A percentile compares a stretch with the other conserved stretches of the same genome.
phyloP scores from a whole-genome alignment of 164 flowering plant genomes.

The Magnolia changhungtana region DNA sequence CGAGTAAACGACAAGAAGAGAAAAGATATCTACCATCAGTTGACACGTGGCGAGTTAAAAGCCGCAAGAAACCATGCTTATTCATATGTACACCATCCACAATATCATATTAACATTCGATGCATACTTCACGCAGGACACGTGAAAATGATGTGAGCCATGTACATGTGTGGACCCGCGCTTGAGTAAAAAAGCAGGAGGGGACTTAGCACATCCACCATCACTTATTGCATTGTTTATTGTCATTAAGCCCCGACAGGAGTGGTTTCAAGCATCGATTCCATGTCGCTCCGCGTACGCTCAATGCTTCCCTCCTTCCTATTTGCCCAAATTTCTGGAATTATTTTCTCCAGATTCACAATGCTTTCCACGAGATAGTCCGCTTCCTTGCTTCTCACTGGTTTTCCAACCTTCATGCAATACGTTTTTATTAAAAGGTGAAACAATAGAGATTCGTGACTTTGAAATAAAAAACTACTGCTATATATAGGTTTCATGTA shows the following conservation, averaged over 20 bases:
- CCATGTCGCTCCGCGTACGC: conserved; percentile 37
- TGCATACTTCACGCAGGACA: too few species aligned
- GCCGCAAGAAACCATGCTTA: too few species aligned
- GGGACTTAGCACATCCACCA: not conserved
- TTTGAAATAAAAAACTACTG: too few species aligned
- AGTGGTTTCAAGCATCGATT: conserved; percentile 13
- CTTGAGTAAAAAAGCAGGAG: not conserved
- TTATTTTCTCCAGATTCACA: conserved; percentile 29
- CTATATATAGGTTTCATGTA: too few species aligned
- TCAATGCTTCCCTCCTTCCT: conserved; percentile 28
- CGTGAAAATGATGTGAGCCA: too few species aligned
- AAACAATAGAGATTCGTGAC: not conserved
- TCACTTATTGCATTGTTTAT: not conserved
- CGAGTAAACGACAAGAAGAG: too few species aligned
- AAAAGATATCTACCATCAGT: too few species aligned
- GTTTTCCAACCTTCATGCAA: conserved; percentile 54
- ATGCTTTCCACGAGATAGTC: conserved; percentile 66
- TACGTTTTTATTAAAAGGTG: not conserved
- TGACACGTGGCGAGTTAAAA: too few species aligned
- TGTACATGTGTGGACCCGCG: not conserved
- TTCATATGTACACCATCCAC: too few species aligned
- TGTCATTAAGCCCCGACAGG: conserved; percentile 7
- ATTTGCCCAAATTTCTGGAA: conserved; percentile 64
- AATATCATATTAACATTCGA: too few species aligned
- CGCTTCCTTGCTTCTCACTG: conserved; percentile 49